Evolutionary conservation across 108 stramenopile species (phyloP), one percentile per base, ranked within the genome.

Genomic region (Fistulifera pelliculosa): DNA sequence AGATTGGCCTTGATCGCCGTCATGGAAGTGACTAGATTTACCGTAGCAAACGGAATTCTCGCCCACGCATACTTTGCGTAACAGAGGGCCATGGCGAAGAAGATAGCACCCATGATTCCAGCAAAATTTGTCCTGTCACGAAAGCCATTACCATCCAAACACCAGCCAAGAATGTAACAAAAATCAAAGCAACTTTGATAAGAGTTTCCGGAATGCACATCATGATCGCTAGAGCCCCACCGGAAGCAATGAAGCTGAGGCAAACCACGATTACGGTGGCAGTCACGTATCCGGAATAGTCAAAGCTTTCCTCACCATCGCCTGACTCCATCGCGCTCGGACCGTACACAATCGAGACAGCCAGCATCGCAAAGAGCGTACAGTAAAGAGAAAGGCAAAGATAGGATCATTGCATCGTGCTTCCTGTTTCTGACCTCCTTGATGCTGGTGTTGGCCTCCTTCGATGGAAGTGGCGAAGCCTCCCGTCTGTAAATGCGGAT

Each of bases 41-140:
- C 75, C 22, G 80, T 60, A 2, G 84, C 86, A 75, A 92, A 92
- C 15, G 90, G 90, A 47, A 92, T 92, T 38, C 80, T 64, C 13
- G 47, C 23, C 65, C 64, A 64, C 14, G 59, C 70, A 0, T 40
- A 38, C 15, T 50, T 22, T 16, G 75, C 68, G 61, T 78, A 78
- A 55, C 79, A 82, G 26, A 53, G 2, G 19, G 52, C 52, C 38
- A 91, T 60, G 23, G 55, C 48, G 47, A 87, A 83, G 66, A 87
- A 85, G 41, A 91, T 45, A 0, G 60, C 55, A 15, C 79, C 79
- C 18, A 89, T 31, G 41, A 85, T 69, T 38, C 80, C 88, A 10
- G 60, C 67, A 60, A 71, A 15, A 80, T 52, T 41, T 45, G 64
- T 21, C 75, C 75, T 2, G 27, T 26, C 7, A 78, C 1, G 52